These are phyloP conservation scores for Cercospora sp. DNA, from an alignment of 2,329 filamentous ascomycete species.

Conservation along the genomic window DNA sequence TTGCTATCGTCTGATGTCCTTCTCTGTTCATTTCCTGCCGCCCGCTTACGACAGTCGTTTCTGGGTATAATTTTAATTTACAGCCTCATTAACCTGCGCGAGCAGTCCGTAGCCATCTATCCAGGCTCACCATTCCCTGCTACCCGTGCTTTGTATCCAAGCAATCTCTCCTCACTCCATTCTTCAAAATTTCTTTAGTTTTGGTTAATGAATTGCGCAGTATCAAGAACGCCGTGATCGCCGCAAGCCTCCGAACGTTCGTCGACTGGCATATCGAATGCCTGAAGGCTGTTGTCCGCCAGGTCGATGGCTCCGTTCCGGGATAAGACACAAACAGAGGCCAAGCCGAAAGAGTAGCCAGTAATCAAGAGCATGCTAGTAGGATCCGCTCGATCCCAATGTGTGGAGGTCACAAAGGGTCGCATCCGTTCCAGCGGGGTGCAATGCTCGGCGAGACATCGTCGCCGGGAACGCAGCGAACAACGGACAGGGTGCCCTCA, in stretches of 20 bases:
- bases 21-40: not conserved
- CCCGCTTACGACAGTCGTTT: not conserved
- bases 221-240: not conserved
- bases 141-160: not conserved
- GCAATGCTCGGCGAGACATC: not conserved
- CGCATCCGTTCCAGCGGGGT: not conserved
- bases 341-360: not conserved
- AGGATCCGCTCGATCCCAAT: not conserved
- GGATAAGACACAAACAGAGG: not conserved
- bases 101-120: constrained; percentile 23
- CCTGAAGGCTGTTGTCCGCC: not conserved
- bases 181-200: not conserved
- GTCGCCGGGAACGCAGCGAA: not conserved
- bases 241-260: not conserved
- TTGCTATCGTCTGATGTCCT: constrained; percentile 5
- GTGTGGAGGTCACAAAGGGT: not conserved
- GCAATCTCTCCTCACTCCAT: not conserved
- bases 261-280: not conserved
- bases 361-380: not conserved
- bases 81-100: constrained; percentile 25
- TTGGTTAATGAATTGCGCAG: not conserved
- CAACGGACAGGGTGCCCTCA: not conserved
- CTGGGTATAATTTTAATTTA: constrained; percentile 21
- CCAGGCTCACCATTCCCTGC: constrained; percentile 1
- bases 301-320: not conserved